Evolutionary conservation across 2,329 filamentous ascomycete genomes (phyloP).

Genomic region (Nothopassalora personata): DNA sequence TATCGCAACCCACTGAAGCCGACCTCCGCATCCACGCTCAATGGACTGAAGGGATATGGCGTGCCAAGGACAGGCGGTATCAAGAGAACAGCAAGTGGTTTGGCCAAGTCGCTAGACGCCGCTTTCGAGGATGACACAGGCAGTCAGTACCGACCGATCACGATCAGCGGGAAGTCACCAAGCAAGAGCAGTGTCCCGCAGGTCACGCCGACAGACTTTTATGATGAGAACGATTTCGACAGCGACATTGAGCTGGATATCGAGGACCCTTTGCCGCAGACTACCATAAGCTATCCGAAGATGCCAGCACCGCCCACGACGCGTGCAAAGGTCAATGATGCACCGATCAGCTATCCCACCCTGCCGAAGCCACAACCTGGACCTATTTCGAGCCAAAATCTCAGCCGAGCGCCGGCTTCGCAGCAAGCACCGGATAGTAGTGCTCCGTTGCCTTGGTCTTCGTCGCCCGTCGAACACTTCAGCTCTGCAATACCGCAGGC

Average conservation of each 20-base stretch:
- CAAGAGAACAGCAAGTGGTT: slow-evolving; percentile 44
- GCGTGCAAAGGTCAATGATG: slow-evolving; percentile 17
- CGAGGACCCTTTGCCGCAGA: slow-evolving; percentile 52
- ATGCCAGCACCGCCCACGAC: slow-evolving; percentile 28
- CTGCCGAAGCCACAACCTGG: slow-evolving; percentile 22
- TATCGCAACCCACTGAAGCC: slow-evolving; percentile 34
- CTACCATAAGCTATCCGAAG: slow-evolving; percentile 38
- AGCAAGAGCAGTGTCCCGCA: slow-evolving; percentile 14
- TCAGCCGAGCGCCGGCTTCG: slow-evolving; percentile 28
- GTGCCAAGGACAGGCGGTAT: slow-evolving; percentile 27
- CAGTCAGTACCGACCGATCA: slow-evolving; percentile 27
- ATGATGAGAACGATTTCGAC: slow-evolving; percentile 79
- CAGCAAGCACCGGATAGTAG: slow-evolving; percentile 46
- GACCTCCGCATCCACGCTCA: slow-evolving; percentile 25
- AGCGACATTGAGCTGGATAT: slow-evolving; percentile 74
- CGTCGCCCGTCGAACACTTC: slow-evolving; percentile 38
- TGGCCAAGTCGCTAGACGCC: slow-evolving; percentile 42
- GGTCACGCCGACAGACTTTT: slow-evolving; percentile 33
- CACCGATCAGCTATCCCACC: slow-evolving; percentile 27
- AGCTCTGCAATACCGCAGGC: slow-evolving; percentile 11
- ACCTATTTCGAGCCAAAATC: neutral
- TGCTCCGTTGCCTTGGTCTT: slow-evolving; percentile 64
- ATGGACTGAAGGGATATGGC: slow-evolving; percentile 20
- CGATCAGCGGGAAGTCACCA: slow-evolving; percentile 38
- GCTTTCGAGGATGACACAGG: slow-evolving; percentile 34